Evolutionary conservation across 1,139 yeast genomes (phyloP), one percentile per base, ranked within the genome.

Genomic region (Yamadazyma sp.): DNA sequence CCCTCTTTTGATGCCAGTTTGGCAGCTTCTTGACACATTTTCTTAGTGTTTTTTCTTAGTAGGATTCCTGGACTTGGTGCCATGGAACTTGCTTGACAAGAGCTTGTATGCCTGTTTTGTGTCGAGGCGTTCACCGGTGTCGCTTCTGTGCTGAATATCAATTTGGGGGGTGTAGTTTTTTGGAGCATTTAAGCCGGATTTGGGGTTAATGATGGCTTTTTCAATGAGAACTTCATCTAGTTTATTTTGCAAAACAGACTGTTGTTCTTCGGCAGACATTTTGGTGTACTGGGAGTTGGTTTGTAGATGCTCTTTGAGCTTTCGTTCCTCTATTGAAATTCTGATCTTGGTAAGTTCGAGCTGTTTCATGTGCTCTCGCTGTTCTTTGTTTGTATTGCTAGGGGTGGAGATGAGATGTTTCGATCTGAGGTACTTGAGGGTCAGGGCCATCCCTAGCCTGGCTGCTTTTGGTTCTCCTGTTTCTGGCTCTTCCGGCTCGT

Each of bases 41-140:
- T 34, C 25, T 34, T 23, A 18, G 21, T 18, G 7, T 18, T 18
- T 18, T 18, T n/a, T n/a, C n/a, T n/a, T n/a, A n/a, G n/a, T n/a
- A n/a, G n/a, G n/a, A 4, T 26, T 15, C 10, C 11, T 26, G 9
- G 23, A 21, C 12, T 49, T 50, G 4, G 62, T 58, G 1, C 96
- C 97, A 57, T 92, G 97, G 62, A 88, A 90, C 48, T 83, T 82
- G 48, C 86, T 95, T 1, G 96, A 87, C 39, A 89, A 57, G 44
- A 80, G 79, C 61, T 88, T 90, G 65, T 81, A 90, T 0, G 97
- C 97, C 45, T 85, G 86, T 56, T 86, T 88, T 2, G 82, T 72
- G 32, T 71, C 67, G 37, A 92, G 61, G 16, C 70, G 70, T 34
- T 79, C 70, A 1, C 97, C 97, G 5, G 67, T 56, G 29, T 82